Conservation (phyloP, 768 basidiomycete species). For the Candolleomyces eurysporus region DNA sequence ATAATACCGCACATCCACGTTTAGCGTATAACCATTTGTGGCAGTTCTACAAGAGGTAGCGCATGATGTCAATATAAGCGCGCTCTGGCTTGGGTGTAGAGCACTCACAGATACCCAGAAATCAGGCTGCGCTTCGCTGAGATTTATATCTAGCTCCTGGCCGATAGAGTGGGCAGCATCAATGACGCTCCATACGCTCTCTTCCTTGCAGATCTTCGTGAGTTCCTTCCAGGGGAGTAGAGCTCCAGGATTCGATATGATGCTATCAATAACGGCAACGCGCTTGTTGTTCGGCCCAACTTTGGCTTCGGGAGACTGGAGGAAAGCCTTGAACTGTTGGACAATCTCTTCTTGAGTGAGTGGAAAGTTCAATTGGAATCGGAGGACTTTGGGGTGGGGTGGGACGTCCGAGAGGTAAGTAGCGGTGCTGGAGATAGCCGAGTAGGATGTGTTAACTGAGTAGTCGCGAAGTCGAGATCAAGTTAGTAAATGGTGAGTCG, state of each 20-base stretch:
- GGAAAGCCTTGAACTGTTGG: constrained; percentile 38
- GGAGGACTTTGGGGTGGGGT: constrained; percentile 50
- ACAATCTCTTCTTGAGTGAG: constrained; percentile 56
- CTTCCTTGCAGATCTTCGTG: constrained; percentile 60
- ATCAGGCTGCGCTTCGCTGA: constrained; percentile 55
- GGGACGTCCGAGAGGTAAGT: constrained; percentile 53
- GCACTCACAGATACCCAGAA: constrained; percentile 69
- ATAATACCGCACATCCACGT: constrained; percentile 66
- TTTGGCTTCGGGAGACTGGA: constrained; percentile 32
- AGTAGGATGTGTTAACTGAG: constrained; percentile 46
- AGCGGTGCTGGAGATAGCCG: constrained; percentile 48
- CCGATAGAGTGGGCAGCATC: constrained; percentile 82
- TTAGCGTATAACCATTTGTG: constrained; percentile 85
- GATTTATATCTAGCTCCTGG: constrained; percentile 60
- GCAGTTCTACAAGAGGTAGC: constrained; percentile 51
- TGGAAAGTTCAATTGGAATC: constrained; percentile 55
- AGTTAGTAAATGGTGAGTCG: background rate
- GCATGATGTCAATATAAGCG: background rate
- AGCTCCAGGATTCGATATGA: constrained; percentile 59
- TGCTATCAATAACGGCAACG: constrained; percentile 62
- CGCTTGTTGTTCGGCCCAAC: constrained; percentile 39
- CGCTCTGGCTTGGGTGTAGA: background rate
- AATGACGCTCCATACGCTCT: constrained; percentile 59
- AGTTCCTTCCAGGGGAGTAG: constrained; percentile 71
- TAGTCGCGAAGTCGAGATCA: background rate